These are phyloP conservation scores for Geranomyces michiganensis DNA, from an alignment of 192 early-diverging fungal species.

Conservation along the genomic window DNA sequence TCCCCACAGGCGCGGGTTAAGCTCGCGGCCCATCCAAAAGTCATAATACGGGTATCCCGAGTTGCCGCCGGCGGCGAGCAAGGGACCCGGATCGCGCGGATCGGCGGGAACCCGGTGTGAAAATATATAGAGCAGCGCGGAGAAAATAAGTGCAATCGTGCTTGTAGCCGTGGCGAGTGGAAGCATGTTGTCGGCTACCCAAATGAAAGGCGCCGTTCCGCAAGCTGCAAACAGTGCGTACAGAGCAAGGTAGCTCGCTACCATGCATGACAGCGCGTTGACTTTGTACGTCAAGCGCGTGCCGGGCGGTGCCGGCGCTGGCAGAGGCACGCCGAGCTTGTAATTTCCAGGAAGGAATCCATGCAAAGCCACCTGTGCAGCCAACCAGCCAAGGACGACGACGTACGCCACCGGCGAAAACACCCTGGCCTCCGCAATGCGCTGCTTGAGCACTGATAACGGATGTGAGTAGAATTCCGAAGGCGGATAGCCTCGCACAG, in stretches of 20 bases:
- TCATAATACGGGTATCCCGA: constrained; percentile 90
- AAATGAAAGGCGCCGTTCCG: constrained; percentile 72
- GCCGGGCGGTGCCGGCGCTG: constrained; percentile 56
- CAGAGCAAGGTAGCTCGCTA: constrained; percentile 51
- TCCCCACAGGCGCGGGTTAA: constrained; percentile 79
- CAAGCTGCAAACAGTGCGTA: constrained; percentile 46
- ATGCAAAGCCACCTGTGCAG: constrained; percentile 68
- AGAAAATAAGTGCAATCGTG: constrained; percentile 65
- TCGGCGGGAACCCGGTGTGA: constrained; percentile 68
- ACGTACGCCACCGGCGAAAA: constrained; percentile 13
- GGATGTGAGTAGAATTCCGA: constrained; percentile 13
- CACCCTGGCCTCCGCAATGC: constrained; percentile 8
- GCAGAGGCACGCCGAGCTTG: constrained; percentile 66
- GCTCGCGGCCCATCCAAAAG: constrained; percentile 94
- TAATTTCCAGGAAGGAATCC: constrained; percentile 69
- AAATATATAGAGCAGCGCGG: constrained; percentile 63
- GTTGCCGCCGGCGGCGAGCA: constrained; percentile 86
- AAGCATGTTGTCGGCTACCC: constrained; percentile 80
- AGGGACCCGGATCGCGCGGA: constrained; percentile 34
- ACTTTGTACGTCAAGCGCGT: constrained; percentile 77
- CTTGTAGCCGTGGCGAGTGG: constrained; percentile 71
- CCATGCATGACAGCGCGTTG: constrained; percentile 58
- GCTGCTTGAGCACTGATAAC: not conserved
- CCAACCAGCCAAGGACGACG: constrained; percentile 62
- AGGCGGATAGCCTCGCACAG: constrained; percentile 29